A percentile compares a stretch with the other conserved stretches of the same genome.
phyloP scores from a whole-genome alignment of 768 basidiomycete genomes.

The Russula brevipes region DNA sequence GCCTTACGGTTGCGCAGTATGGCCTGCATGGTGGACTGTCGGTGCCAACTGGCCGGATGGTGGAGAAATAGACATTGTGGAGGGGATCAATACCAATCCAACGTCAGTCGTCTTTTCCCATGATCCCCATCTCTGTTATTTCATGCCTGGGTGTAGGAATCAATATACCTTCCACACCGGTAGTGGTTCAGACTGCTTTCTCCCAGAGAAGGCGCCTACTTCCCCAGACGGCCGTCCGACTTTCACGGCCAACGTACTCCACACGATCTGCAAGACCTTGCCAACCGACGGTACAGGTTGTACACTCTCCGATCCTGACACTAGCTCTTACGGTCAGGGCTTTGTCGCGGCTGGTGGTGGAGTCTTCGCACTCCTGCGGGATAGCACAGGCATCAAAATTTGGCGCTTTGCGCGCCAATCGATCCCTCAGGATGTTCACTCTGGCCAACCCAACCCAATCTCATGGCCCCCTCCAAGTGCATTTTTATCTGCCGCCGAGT shows the following conservation, averaged over 20 bases:
- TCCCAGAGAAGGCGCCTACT: not conserved
- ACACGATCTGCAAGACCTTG: not conserved
- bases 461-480: constrained; percentile 7
- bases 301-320: not conserved
- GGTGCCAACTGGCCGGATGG: not conserved
- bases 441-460: not conserved
- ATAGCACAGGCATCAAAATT: constrained; percentile 1
- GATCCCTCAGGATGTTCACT: constrained; percentile 10
- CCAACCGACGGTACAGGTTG: not conserved
- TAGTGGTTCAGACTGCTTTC: not conserved
- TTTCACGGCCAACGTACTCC: not conserved
- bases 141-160: not conserved
- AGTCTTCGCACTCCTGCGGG: not conserved
- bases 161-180: constrained; percentile 16
- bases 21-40: not conserved
- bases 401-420: constrained; percentile 16
- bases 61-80: constrained; percentile 36
- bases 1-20: constrained; percentile 16
- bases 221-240: too few species aligned
- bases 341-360: not conserved
- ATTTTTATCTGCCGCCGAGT: not conserved
- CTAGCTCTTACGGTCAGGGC: not conserved
- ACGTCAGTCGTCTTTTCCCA: not conserved
- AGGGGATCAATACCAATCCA: not conserved
- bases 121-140: not conserved